Conservation (phyloP, 2,329 filamentous ascomycete genomes). For the Aspergillus amoenus region DNA sequence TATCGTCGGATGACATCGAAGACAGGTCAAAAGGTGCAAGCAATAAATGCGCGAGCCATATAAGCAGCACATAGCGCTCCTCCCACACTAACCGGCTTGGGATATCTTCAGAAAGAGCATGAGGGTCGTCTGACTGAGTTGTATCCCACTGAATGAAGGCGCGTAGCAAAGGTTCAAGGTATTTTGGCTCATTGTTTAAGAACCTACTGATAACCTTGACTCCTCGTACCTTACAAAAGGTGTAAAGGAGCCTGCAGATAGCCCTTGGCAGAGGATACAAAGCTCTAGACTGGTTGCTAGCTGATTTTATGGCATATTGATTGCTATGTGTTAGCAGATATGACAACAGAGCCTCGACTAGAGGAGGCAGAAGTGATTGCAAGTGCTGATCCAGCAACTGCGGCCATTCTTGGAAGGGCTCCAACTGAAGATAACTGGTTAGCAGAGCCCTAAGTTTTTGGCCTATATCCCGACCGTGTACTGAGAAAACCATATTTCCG, state of each 20-base stretch:
- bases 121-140: constrained; percentile 17
- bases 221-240: constrained; percentile 90
- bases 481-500: background rate
- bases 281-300: constrained; percentile 37
- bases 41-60: constrained; percentile 83
- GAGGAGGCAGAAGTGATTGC: constrained; percentile 68
- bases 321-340: constrained; percentile 52
- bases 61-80: constrained; percentile 79
- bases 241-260: constrained; percentile 78
- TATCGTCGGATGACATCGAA: constrained; percentile 66
- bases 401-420: constrained; percentile 92
- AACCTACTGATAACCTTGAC: constrained; percentile 91
- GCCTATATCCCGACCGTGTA: background rate
- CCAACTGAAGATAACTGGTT: constrained; percentile 54
- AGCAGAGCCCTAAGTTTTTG: background rate
- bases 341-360: constrained; percentile 74
- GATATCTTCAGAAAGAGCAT: constrained; percentile 19
- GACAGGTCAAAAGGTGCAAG: constrained; percentile 87
- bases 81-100: constrained; percentile 68
- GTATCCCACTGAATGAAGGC: constrained; percentile 65
- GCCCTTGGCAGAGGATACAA: constrained; percentile 61
- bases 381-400: constrained; percentile 88
- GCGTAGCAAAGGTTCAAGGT: constrained; percentile 75
- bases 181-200: constrained; percentile 82
- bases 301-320: constrained; percentile 37